Evolutionary conservation across 768 basidiomycete species (phyloP).

Genomic region (Trametes cingulata): DNA sequence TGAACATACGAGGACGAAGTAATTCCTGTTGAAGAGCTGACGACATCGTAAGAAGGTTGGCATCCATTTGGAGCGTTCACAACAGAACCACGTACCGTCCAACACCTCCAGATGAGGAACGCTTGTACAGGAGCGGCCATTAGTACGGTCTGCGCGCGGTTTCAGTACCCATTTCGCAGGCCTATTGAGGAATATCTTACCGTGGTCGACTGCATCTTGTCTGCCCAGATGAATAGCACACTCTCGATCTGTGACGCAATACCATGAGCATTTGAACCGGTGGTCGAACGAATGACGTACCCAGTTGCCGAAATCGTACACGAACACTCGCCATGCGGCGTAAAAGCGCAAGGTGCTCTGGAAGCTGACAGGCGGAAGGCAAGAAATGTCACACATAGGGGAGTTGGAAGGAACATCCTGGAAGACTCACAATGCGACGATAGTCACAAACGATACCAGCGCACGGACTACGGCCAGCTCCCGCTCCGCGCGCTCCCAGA

Average conservation of each 20-base stretch:
- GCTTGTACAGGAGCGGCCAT: constrained; percentile 32
- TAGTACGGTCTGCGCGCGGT: constrained; percentile 18
- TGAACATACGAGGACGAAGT: constrained; percentile 17
- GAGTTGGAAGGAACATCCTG: not conserved
- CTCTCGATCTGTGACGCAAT: constrained; percentile 1
- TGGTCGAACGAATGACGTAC: constrained; percentile 7
- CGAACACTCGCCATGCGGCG: constrained; percentile 26
- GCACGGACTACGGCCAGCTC: constrained; percentile 21
- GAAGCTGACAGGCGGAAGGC: constrained; percentile 11
- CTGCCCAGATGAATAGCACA: constrained; percentile 22
- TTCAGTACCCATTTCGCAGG: not conserved
- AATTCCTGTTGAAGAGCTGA: constrained; percentile 20
- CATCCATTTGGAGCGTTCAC: not conserved
- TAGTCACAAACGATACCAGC: constrained; percentile 27
- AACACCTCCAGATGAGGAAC: constrained; percentile 33
- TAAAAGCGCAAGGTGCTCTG: constrained; percentile 27
- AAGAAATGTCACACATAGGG: not conserved
- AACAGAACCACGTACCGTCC: constrained; percentile 21
- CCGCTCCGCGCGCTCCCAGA: constrained; percentile 22
- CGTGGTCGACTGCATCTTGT: constrained; percentile 21
- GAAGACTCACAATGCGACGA: constrained; percentile 24
- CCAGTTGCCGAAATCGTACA: constrained; percentile 30
- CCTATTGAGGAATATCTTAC: not conserved
- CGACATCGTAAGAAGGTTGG: not conserved
- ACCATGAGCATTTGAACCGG: not conserved